Evolutionary conservation across 345 rosid species (phyloP).

Genomic region (Dipteronia sinensis): DNA sequence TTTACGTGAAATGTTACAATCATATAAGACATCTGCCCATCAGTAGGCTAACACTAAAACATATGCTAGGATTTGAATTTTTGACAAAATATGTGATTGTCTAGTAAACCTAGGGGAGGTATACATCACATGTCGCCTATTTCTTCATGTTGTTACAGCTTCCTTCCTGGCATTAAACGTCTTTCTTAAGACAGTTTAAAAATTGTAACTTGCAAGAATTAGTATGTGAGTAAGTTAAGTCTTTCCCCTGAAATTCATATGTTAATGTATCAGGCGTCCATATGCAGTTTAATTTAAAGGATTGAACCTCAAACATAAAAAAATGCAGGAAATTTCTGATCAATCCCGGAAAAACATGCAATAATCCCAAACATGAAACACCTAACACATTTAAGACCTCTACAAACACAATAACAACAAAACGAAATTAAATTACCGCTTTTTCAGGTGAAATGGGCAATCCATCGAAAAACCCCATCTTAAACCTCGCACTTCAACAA

Average conservation of each 20-base stretch:
- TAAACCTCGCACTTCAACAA: slow-evolving; percentile 27
- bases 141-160: not conserved
- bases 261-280: not conserved
- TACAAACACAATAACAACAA: slow-evolving; percentile 4
- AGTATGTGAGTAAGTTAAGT: not conserved
- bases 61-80: not conserved
- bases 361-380: not conserved
- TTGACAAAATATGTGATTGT: not conserved
- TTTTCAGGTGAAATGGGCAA: slow-evolving; percentile 89
- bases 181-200: no score
- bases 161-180: not conserved
- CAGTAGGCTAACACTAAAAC: not conserved
- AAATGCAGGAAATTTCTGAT: not conserved
- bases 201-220: not conserved
- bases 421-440: slow-evolving; percentile 49
- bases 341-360: not conserved
- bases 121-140: not conserved
- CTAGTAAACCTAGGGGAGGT: not conserved
- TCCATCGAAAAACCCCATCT: slow-evolving; percentile 87
- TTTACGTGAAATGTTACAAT: not conserved
- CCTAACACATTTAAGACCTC: not conserved
- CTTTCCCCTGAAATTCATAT: no score
- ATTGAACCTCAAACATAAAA: not conserved
- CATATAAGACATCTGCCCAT: not conserved
- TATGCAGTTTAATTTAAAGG: not conserved